A percentile compares a stretch with the other conserved stretches of the same genome.
phyloP scores from a whole-genome alignment of 2,329 filamentous ascomycete genomes.

The Shiraia sp. region DNA sequence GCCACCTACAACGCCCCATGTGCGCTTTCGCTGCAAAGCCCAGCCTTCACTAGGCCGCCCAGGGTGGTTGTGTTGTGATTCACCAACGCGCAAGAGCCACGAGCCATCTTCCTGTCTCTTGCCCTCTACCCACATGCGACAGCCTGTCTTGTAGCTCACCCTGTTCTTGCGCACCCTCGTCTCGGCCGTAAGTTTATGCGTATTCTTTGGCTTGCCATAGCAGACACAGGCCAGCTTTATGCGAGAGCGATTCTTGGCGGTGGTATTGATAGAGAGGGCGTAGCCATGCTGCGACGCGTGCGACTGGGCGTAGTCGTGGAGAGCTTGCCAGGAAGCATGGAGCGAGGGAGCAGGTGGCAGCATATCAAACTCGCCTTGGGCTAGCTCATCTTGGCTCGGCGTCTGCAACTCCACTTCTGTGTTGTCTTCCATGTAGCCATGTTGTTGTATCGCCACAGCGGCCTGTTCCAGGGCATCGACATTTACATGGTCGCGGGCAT shows the following conservation, averaged over 20 bases:
- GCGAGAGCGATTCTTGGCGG: constrained; percentile 40
- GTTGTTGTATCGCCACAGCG: too few species aligned
- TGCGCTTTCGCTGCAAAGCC: constrained; percentile 39
- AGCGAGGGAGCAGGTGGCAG: constrained; percentile 29
- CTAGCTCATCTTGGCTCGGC: too few species aligned
- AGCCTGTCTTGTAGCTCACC: constrained; percentile 40
- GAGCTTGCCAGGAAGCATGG: constrained; percentile 33
- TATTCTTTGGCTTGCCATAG: constrained; percentile 42
- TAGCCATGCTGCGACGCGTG: constrained; percentile 41
- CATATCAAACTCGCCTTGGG: constrained; percentile 28
- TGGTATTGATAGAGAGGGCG: constrained; percentile 42
- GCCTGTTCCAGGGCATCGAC: too few species aligned
- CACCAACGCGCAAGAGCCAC: constrained; percentile 37
- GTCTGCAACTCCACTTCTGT: too few species aligned
- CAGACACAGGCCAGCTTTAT: constrained; percentile 44
- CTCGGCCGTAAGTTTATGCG: constrained; percentile 41
- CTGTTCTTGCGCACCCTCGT: constrained; percentile 40
- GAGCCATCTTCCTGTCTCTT: constrained; percentile 35
- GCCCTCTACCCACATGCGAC: constrained; percentile 43
- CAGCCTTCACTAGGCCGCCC: constrained; percentile 33
- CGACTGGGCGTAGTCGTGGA: constrained; percentile 37
- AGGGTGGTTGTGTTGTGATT: constrained; percentile 35
- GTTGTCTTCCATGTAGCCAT: too few species aligned
- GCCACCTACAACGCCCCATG: constrained; percentile 38
- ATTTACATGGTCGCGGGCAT: too few species aligned